phyloP scores from a whole-genome alignment of 2,329 filamentous ascomycete species.

The Diplocarpon mali region DNA sequence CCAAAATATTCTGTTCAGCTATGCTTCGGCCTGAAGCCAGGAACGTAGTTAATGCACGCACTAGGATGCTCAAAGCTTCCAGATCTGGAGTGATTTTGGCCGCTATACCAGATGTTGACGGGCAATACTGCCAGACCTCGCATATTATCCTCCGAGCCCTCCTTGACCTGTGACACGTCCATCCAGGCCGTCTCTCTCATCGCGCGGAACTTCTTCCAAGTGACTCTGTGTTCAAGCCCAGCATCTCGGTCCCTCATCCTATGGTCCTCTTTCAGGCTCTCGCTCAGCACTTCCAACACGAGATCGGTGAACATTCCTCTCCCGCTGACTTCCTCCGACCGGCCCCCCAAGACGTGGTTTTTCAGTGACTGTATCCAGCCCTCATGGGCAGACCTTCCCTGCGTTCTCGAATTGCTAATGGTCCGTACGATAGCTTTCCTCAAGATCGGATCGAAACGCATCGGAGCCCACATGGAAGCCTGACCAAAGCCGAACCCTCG shows the following conservation, averaged over 20 bases:
- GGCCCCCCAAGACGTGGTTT: constrained; percentile 1
- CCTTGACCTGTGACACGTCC: constrained; percentile 6
- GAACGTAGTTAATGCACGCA: constrained; percentile 18
- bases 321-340: constrained; percentile 13
- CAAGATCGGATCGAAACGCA: constrained; percentile 18
- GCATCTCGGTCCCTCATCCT: constrained; percentile 16
- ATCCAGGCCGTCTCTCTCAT: constrained; percentile 15
- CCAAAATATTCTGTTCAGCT: not conserved
- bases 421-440: constrained; percentile 18
- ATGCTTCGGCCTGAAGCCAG: not conserved
- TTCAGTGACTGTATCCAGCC: not conserved
- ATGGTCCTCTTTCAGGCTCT: constrained; percentile 11
- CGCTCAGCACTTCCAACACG: constrained; percentile 13
- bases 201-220: constrained; percentile 18
- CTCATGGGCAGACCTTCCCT: not conserved
- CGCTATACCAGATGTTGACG: constrained; percentile 19
- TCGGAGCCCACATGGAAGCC: constrained; percentile 15
- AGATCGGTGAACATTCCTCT: constrained; percentile 18
- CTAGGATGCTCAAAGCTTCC: constrained; percentile 9
- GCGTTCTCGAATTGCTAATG: constrained; percentile 12
- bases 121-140: constrained; percentile 16
- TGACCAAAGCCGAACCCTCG: constrained; percentile 15
- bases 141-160: constrained; percentile 9
- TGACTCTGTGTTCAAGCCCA: constrained; percentile 17
- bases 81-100: constrained; percentile 18